Evolutionary conservation across 129 eudicot genomes (phyloP).

Genomic region (Artemisia argyi): DNA sequence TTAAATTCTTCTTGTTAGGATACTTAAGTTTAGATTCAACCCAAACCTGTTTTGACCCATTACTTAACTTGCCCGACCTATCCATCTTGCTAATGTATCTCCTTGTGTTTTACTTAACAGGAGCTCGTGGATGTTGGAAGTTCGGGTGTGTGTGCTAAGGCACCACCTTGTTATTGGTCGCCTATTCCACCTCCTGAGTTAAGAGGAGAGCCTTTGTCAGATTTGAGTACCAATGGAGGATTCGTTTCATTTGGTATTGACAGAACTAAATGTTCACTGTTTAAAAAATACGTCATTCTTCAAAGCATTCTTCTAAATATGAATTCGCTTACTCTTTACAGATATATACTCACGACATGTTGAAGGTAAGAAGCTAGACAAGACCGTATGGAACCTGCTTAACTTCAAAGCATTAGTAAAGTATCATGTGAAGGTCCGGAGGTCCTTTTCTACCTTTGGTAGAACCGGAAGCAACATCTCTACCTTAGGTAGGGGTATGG

Average conservation of each 20-base stretch:
- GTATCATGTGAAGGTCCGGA: constrained; percentile 88
- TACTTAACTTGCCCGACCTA: neutral
- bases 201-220: constrained; percentile 81
- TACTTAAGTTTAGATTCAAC: neutral
- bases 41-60: neutral
- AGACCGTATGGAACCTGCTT: constrained; percentile 86
- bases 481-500: no score
- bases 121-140: constrained; percentile 88
- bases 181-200: constrained; percentile 94
- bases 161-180: constrained; percentile 94
- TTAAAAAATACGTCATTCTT: neutral
- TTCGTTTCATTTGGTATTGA: constrained; percentile 81
- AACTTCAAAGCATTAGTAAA: constrained; percentile 82
- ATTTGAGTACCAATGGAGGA: constrained; percentile 94
- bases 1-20: neutral
- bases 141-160: constrained; percentile 57
- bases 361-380: constrained; percentile 85
- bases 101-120: constrained; percentile 30
- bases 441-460: no score
- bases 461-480: no score
- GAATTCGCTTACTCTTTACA: constrained; percentile 26
- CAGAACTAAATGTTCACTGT: constrained; percentile 5
- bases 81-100: neutral
- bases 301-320: neutral
- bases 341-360: constrained; percentile 71